A percentile compares a stretch with the other conserved stretches of the same genome.
Conservation (phyloP, 306 rosid genomes). For the Dalbergia cultrata region DNA sequence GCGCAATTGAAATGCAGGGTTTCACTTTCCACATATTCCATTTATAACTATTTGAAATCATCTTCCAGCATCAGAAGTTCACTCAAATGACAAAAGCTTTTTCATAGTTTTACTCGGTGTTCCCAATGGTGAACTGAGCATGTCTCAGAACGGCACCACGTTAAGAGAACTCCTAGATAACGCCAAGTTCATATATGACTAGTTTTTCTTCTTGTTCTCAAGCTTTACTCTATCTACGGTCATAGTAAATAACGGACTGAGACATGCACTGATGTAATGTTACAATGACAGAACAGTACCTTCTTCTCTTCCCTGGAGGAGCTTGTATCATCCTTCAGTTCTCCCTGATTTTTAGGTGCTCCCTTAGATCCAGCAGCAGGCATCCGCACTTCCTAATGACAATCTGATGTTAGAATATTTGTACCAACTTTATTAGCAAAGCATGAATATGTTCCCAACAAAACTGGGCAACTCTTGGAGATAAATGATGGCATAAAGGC, state of each 20-base stretch:
- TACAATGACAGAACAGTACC: slow-evolving; percentile 49
- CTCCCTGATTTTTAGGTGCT: slow-evolving; percentile 77
- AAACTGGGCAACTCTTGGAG: not conserved
- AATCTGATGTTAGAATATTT: slow-evolving; percentile 39
- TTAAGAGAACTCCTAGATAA: slow-evolving; percentile 17
- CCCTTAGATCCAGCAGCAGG: slow-evolving; percentile 93
- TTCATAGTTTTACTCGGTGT: not conserved
- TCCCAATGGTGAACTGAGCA: not conserved
- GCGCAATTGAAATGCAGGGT: not conserved
- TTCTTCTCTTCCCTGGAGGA: slow-evolving; percentile 82
- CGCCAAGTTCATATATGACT: not conserved
- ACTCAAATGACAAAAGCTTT: not conserved
- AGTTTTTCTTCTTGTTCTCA: slow-evolving; percentile 5
- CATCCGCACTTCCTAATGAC: slow-evolving; percentile 88
- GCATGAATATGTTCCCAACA: slow-evolving; percentile 1
- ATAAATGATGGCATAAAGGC: not conserved
- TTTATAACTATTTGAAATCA: not conserved
- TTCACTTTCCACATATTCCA: not conserved
- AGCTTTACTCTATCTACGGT: not conserved
- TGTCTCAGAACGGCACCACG: not conserved
- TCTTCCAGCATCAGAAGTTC: slow-evolving; percentile 9
- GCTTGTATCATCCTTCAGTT: slow-evolving; percentile 86
- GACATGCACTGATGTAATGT: not conserved
- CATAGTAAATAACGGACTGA: not conserved
- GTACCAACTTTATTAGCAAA: slow-evolving; percentile 13